phyloP scores from a whole-genome alignment of 495 filamentous ascomycete genomes.

The Penicillium herquei region DNA sequence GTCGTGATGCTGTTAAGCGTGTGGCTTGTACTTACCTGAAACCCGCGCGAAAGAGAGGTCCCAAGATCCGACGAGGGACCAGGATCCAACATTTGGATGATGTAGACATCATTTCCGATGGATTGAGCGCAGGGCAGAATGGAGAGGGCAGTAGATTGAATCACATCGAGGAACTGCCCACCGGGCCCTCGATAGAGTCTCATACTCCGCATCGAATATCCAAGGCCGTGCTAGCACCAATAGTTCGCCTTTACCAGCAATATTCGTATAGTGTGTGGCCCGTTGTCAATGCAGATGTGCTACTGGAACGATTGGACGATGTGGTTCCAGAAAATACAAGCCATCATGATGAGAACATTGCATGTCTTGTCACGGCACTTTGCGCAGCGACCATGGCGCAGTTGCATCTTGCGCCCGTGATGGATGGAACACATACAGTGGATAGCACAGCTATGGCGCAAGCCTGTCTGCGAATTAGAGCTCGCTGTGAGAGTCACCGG shows the following conservation, averaged over 20 bases:
- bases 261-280: constrained; percentile 36
- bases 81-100: neutral
- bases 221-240: constrained; percentile 6
- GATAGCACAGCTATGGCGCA: constrained; percentile 23
- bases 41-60: constrained; percentile 28
- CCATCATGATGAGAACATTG: constrained; percentile 3
- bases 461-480: constrained; percentile 24
- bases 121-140: neutral
- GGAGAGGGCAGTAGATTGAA: neutral
- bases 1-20: constrained; percentile 17
- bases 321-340: constrained; percentile 6
- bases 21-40: constrained; percentile 31
- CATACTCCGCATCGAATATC: constrained; percentile 6
- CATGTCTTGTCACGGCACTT: constrained; percentile 26
- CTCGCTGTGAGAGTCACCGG: constrained; percentile 3
- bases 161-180: neutral
- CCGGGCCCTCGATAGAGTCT: neutral
- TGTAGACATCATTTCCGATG: neutral
- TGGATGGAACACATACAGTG: constrained; percentile 2
- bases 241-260: constrained; percentile 23
- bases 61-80: constrained; percentile 22
- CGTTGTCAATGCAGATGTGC: constrained; percentile 21
- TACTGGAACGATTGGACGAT: constrained; percentile 18
- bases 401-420: constrained; percentile 23
- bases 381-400: constrained; percentile 37